These are phyloP conservation scores for Pleurotus giganteus DNA, from an alignment of 768 basidiomycete genomes.

Conservation along the genomic window DNA sequence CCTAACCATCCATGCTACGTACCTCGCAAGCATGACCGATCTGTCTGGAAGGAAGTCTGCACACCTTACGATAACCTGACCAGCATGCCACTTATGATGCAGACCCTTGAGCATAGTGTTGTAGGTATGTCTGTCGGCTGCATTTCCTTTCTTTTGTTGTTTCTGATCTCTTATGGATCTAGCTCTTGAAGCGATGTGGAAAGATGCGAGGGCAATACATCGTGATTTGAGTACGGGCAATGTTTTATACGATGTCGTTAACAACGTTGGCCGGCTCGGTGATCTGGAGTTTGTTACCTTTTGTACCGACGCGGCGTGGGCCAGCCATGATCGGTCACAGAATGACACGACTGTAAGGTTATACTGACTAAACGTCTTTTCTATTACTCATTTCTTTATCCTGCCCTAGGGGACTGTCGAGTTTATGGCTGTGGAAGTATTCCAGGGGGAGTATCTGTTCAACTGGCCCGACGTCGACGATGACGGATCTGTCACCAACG, in stretches of 20 bases:
- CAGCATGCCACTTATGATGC: not conserved
- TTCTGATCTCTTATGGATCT: not conserved
- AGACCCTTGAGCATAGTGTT: not conserved
- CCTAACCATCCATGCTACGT: not conserved
- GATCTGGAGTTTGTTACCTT: constrained; percentile 2
- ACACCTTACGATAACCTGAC: not conserved
- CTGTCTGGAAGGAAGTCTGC: not conserved
- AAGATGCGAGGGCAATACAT: not conserved
- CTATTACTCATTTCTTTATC: not conserved
- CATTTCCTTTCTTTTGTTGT: not conserved
- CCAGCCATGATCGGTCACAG: not conserved
- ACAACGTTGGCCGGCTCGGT: not conserved
- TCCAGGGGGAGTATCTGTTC: not conserved
- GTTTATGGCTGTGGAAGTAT: not conserved
- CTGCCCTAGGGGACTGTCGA: not conserved
- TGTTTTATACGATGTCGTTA: not conserved
- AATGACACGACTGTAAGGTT: not conserved
- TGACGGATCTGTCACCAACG: not conserved
- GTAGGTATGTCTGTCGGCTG: not conserved
- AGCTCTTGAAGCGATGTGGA: not conserved
- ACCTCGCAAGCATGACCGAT: not conserved
- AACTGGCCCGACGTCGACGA: too few species aligned
- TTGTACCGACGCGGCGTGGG: not conserved
- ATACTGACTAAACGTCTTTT: not conserved
- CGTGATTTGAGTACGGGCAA: not conserved